Base-by-base conservation (phyloP, 768 basidiomycete genomes). In the Solioccasus polychromus region DNA sequence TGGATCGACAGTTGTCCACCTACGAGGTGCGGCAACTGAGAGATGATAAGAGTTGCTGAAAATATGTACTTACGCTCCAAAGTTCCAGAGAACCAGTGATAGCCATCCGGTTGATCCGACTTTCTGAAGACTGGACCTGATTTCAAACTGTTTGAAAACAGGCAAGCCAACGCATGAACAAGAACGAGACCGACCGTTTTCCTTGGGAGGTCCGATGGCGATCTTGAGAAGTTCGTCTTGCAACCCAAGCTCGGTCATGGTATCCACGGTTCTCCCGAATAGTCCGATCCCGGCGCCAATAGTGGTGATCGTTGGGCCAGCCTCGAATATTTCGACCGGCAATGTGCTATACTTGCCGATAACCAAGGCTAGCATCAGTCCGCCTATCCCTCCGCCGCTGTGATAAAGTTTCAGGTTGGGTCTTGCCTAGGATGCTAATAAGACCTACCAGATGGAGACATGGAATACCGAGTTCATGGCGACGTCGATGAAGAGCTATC, bases 251-350 rank as follows among this genome's bases (percentile, higher is more conserved):
- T 61, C 53, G 25, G 68, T 59, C 53, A 76, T 48, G 6, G 72
- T 62, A 11, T 65, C 66, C 70, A 70, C 70, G 66, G 53, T 60
- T 68, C 79, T 73, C 20, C 70, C 69, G 52, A 71, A 81, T 8
- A 82, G 50, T 3, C 59, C 63, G 34, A 78, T 68, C 1, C 75
- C 75, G 18, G 74, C 75, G 8, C 76, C 75, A 34, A 72, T 59
- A 35, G 73, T 71, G 3, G 66, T 63, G 26, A 77, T 64, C 18
- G 55, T 54, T 0, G 68, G 51, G 3, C 72, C 60, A 8, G 71
- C 63, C 42, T 77, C 75, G 49, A 72, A 77, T 12, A 77, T 50
- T n/a, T 70, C 64, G 5, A 76, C 59, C 1, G 68, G 59, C 8
- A 67, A 48, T 2, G 50, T 53, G 39, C 45, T 48, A 35, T 58